Evolutionary conservation across 1,284 basidiomycete genomes (phyloP).

Genomic region (Vanrija sp.): DNA sequence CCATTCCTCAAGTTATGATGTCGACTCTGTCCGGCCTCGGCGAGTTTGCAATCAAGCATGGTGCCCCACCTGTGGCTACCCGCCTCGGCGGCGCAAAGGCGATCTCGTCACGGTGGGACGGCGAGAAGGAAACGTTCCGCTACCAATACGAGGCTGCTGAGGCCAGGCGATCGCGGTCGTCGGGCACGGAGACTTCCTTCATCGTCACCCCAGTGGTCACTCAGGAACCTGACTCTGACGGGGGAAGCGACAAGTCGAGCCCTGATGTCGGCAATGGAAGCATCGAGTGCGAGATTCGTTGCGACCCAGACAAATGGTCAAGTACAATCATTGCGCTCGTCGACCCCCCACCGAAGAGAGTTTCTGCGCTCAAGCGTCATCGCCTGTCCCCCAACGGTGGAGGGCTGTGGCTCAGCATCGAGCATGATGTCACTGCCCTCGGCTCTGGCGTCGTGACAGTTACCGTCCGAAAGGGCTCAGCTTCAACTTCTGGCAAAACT

Average conservation of each 20-base stretch:
- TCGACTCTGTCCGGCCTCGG: constrained; percentile 79
- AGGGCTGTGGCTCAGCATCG: constrained; percentile 92
- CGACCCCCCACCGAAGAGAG: constrained; percentile 84
- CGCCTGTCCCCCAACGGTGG: constrained; percentile 81
- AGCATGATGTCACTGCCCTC: constrained; percentile 73
- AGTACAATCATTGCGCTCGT: constrained; percentile 82
- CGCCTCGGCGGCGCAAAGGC: constrained; percentile 73
- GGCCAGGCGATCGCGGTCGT: constrained; percentile 52
- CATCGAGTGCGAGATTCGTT: constrained; percentile 90
- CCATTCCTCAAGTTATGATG: constrained; percentile 88
- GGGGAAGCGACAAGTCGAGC: not conserved
- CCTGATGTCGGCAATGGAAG: constrained; percentile 8
- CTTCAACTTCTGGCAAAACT: constrained; percentile 57
- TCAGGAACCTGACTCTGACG: not conserved
- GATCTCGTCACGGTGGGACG: constrained; percentile 74
- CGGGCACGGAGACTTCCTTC: constrained; percentile 44
- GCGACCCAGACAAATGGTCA: constrained; percentile 90
- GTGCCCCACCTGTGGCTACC: constrained; percentile 85
- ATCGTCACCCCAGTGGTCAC: constrained; percentile 12
- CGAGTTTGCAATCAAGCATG: constrained; percentile 90
- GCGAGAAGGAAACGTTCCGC: constrained; percentile 75
- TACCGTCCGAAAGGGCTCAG: constrained; percentile 63
- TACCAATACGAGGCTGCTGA: constrained; percentile 77
- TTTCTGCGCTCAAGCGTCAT: constrained; percentile 81
- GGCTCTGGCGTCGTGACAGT: constrained; percentile 68